Evolutionary conservation across 73 alveolate species (phyloP), one percentile per base, ranked within the genome.

Genomic region (Paramecium primaurelia): DNA sequence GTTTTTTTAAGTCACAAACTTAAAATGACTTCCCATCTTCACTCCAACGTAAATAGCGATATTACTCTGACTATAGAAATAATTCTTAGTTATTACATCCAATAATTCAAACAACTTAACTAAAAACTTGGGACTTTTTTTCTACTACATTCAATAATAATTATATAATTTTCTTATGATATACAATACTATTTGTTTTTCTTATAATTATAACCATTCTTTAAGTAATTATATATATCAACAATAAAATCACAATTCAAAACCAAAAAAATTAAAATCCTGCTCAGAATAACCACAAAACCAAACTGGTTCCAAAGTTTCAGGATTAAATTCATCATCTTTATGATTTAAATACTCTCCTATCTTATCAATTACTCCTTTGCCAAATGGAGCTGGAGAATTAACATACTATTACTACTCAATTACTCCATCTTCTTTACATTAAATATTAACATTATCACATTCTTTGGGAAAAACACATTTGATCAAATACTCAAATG

Each of bases 41-140:
- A 47, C 58, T 80, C 91, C 91, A 80, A 25, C 58, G 34, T 16
- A 80, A 44, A 26, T 25, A 44, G 32, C 47, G 34, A 28, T 42
- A 80, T 80, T 80, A 18, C 49, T 80, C 11, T 12, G 47, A 42
- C 91, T 80, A 80, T 14, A 5, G 28, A 45, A 22, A 12, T 25
- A 10, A 42, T 20, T 11, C 37, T 9, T 2, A 22, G 4, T 25
- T 58, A 8, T 25, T 80, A 80, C 91, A 25, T 80, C 91, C 22
- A 80, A 47, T 45, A 80, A 49, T 25, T 80, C 75, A 47, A 6
- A 80, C 47, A 80, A 47, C 37, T 45, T 45, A 20, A 22, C 71
- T 26, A 80, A 49, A 80, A 80, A 80, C 58, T 80, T 80, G 9
- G 91, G 58, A 42, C 90, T 25, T 80, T 80, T 80, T 47, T 42